Evolutionary conservation across 257 asterid species (phyloP), one percentile per base, ranked within the genome.

Genomic region (Schizonepeta tenuifolia): DNA sequence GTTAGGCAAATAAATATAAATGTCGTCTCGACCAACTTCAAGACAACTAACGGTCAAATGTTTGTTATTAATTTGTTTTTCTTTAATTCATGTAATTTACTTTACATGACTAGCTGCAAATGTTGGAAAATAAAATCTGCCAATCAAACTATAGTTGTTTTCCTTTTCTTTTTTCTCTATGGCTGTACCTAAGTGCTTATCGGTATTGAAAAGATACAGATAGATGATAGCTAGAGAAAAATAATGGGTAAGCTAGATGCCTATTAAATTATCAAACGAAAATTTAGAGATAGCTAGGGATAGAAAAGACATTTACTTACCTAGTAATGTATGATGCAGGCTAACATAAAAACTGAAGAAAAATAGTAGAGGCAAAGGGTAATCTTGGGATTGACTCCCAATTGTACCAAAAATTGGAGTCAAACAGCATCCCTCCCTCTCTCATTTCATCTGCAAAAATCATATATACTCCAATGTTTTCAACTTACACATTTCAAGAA

Each of bases 301-400:
- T 44, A 35, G 28, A 61, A 68, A 64, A 64, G 38, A 24, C 59
- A 78, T 21, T 6, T 15, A 5, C 26, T 24, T 24, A 24, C n/a
- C n/a, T n/a, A n/a, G n/a, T n/a, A n/a, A n/a, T n/a, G n/a, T n/a
- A n/a, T n/a, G n/a, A n/a, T n/a, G n/a, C n/a, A n/a, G n/a, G n/a
- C n/a, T n/a, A n/a, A n/a, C n/a, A n/a, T n/a, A n/a, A n/a, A n/a
- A n/a, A n/a, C n/a, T 24, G 26, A 24, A 24, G 26, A 24, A 2
- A 24, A 24, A 24, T 24, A 24, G 2, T 24, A 24, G 26, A 24
- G 26, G 26, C 26, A 24, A 24, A 24, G 69, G 66, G 66, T 49
- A 64, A 70, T 80, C 83, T 87, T 51, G 96, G 93, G 96, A 89
- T 84, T 85, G 86, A 71, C 38, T 46, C 80, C 90, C 80, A 62